Evolutionary conservation across 345 rosid genomes (phyloP).

Genomic region (Triadica sebifera): DNA sequence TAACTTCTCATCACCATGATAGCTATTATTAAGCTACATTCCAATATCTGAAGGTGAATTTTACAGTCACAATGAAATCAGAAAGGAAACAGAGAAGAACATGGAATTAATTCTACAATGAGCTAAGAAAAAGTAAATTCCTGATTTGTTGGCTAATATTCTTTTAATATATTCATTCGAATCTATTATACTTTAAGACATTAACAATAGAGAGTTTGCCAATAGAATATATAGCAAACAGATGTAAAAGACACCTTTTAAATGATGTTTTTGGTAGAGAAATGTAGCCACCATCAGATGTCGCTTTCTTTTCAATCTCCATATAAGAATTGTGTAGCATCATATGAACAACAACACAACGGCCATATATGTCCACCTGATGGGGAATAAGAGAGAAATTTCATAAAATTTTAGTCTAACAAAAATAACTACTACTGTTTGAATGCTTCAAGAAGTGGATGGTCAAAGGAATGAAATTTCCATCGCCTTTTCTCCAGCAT

Average conservation of each 20-base stretch:
- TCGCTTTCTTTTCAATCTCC: constrained; percentile 57
- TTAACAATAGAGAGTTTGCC: neutral
- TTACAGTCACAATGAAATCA: neutral
- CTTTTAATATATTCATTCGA: neutral
- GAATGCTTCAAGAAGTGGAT: constrained; percentile 13
- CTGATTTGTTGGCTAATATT: neutral
- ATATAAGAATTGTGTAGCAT: constrained; percentile 80
- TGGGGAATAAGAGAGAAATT: constrained; percentile 15
- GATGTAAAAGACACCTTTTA: constrained; percentile 49
- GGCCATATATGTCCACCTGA: constrained; percentile 83
- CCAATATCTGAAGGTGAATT: constrained; percentile 64
- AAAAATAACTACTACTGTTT: constrained; percentile 11
- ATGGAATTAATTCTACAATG: no score
- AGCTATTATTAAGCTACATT: constrained; percentile 55
- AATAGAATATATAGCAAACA: neutral
- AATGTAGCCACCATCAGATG: constrained; percentile 43
- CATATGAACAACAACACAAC: constrained; percentile 77
- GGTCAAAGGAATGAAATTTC: constrained; percentile 72
- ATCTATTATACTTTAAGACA: neutral
- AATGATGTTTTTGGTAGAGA: constrained; percentile 61
- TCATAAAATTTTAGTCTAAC: constrained; percentile 4
- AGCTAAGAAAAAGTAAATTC: neutral
- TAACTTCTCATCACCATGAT: constrained; percentile 40
- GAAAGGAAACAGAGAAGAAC: neutral
- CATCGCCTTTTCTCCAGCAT: constrained; percentile 90